A percentile compares a stretch with the other conserved stretches of the same genome.
These are phyloP conservation scores for Hemileccinum rubropunctum DNA, from an alignment of 768 basidiomycete genomes.

Conservation along the genomic window DNA sequence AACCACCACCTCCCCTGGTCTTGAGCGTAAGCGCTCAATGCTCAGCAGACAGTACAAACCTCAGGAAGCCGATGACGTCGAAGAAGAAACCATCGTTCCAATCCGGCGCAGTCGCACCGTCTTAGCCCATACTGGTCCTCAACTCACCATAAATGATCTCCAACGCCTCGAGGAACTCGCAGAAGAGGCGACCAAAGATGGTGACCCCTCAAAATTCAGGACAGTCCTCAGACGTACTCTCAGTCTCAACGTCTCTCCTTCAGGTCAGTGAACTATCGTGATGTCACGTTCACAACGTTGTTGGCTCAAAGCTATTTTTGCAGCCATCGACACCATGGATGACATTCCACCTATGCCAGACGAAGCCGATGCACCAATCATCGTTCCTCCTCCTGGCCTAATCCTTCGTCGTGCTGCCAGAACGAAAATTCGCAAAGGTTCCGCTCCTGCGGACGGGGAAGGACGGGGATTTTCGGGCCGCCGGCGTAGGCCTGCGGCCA, in stretches of 20 bases:
- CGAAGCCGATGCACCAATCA: constrained; percentile 88
- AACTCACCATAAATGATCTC: constrained; percentile 91
- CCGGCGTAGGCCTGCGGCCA: constrained; percentile 28
- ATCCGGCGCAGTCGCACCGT: constrained; percentile 67
- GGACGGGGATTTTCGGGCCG: constrained; percentile 72
- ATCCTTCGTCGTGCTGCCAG: constrained; percentile 90
- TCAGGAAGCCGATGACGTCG: constrained; percentile 68
- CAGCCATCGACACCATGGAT: constrained; percentile 69
- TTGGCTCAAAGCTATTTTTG: constrained; percentile 22
- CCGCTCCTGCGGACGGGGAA: constrained; percentile 69
- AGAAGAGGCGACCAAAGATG: constrained; percentile 81
- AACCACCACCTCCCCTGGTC: constrained; percentile 42
- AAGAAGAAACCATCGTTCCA: constrained; percentile 68
- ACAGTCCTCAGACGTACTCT: constrained; percentile 81
- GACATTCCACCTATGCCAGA: constrained; percentile 66
- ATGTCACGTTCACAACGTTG: constrained; percentile 1
- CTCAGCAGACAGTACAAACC: constrained; percentile 92
- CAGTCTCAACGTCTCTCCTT: constrained; percentile 81
- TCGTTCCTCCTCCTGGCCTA: constrained; percentile 78
- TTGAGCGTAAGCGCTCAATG: constrained; percentile 91
- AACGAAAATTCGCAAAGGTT: constrained; percentile 92
- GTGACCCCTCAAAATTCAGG: constrained; percentile 78
- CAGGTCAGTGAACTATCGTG: constrained; percentile 55
- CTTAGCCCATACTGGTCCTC: constrained; percentile 67
- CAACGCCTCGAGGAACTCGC: constrained; percentile 92